Evolutionary conservation across 345 rosid species (phyloP), one percentile per base, ranked within the genome.

Genomic region (Barbarea vulgaris): DNA sequence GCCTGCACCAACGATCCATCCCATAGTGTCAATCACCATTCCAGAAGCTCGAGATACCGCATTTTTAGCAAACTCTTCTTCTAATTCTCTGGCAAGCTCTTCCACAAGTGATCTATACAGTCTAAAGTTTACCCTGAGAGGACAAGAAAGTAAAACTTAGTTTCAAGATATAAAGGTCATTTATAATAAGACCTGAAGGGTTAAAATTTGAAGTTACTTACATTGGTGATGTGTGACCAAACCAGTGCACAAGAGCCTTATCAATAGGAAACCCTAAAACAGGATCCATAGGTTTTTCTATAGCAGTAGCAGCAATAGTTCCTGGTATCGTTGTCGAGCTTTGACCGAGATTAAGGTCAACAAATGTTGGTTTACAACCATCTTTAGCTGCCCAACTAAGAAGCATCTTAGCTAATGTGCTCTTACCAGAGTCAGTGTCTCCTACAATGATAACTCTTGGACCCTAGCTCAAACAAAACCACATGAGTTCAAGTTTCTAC

Each of bases 351-450:
- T 91, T 93, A 82, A 91, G 83, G 82, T 88, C 96, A 52, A 91
- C 91, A 82, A 65, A 89, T 13, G 86, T 89, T 37, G 91, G 97
- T 78, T 89, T 86, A 89, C 87, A 89, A 58, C 96, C 93, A 77
- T 79, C 87, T 82, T 89, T 93, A 39, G 89, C 93, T 51, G 97
- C 92, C 97, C 97, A 93, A 75, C 89, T 88, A 34, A 93, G 90
- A 64, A 93, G 97, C 96, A 91, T 91, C 73, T 84, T 87, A 4
- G 90, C 80, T 65, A 88, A 77, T 27, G 94, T 81, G 79, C 89
- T 89, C 84, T 91, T 89, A 22, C 94, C 94, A 44, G 86, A 89
- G 86, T 93, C 93, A 0, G 48, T 84, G 59, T 81, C 85, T 13
- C 96, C 97, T 36, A 88, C 89, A 15, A 91, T 83, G 75, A 91